Evolutionary conservation across 2,329 filamentous ascomycete species (phyloP).

Genomic region (Ophiobolus disseminans): DNA sequence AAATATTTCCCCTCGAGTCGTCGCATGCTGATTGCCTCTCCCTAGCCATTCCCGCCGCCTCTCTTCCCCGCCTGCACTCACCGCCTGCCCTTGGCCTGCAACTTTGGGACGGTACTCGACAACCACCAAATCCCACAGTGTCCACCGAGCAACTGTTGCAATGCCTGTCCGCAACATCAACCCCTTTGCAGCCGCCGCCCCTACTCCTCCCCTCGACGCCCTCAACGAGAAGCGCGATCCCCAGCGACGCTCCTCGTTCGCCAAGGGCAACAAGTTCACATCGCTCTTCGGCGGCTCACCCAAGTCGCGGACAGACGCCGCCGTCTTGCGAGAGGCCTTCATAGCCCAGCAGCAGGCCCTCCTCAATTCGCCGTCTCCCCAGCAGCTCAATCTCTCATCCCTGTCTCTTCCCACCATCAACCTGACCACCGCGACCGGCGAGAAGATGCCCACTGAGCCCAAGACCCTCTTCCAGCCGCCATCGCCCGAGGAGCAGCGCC

Average conservation of each 20-base stretch:
- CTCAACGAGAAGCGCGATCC: conserved; percentile 62
- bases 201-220: conserved; percentile 58
- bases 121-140: background rate
- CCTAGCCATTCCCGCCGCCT: conserved; percentile 17
- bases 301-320: conserved; percentile 70
- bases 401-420: conserved; percentile 89
- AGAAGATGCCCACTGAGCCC: conserved; percentile 76
- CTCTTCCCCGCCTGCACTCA: conserved; percentile 16
- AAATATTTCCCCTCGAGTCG: conserved; percentile 5
- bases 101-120: background rate
- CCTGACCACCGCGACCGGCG: conserved; percentile 82
- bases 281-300: conserved; percentile 83
- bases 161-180: conserved; percentile 70
- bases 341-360: conserved; percentile 64
- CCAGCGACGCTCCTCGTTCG: conserved; percentile 56
- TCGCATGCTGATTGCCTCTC: conserved; percentile 23
- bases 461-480: conserved; percentile 87
- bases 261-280: conserved; percentile 73
- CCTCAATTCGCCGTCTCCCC: conserved; percentile 68
- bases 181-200: conserved; percentile 62
- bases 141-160: conserved; percentile 40
- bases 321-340: conserved; percentile 72
- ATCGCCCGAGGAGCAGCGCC: conserved; percentile 80
- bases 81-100: conserved; percentile 21
- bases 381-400: conserved; percentile 73